These are phyloP conservation scores for Phialocephala sp. DNA, from an alignment of 2,329 filamentous ascomycete genomes.

Conservation along the genomic window DNA sequence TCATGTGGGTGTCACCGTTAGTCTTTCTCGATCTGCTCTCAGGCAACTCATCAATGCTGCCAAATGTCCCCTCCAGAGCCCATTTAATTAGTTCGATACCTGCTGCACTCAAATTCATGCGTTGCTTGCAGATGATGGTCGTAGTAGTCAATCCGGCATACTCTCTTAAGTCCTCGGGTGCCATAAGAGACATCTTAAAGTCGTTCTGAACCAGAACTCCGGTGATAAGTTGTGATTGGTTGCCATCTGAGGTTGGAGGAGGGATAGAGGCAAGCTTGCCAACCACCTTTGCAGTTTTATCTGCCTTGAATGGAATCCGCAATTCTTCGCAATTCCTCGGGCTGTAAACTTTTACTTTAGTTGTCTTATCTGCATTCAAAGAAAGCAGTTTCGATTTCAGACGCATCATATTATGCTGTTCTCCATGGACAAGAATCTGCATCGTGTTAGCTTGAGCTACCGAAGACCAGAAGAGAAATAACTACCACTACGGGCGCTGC, in stretches of 20 bases:
- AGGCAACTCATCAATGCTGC: slow-evolving; percentile 73
- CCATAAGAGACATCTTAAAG: slow-evolving; percentile 97
- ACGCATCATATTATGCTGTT: slow-evolving; percentile 98
- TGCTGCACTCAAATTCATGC: slow-evolving; percentile 84
- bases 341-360: slow-evolving; percentile 88
- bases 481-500: slow-evolving; percentile 88
- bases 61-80: slow-evolving; percentile 94
- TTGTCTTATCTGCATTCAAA: slow-evolving; percentile 80
- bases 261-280: slow-evolving; percentile 86
- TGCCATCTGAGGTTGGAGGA: slow-evolving; percentile 55
- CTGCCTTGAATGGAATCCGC: slow-evolving; percentile 91
- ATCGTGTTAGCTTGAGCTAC: slow-evolving; percentile 31
- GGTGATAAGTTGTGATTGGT: slow-evolving; percentile 68
- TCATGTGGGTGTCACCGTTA: slow-evolving; percentile 46
- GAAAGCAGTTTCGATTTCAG: slow-evolving; percentile 93
- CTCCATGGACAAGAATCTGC: slow-evolving; percentile 93
- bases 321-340: slow-evolving; percentile 95
- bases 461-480: slow-evolving; percentile 38
- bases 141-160: slow-evolving; percentile 98
- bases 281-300: slow-evolving; percentile 95
- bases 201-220: slow-evolving; percentile 97
- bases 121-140: slow-evolving; percentile 90
- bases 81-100: slow-evolving; percentile 91
- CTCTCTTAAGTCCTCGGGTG: slow-evolving; percentile 91
- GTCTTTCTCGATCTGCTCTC: slow-evolving; percentile 45